A percentile compares a stretch with the other conserved stretches of the same genome.
Evolutionary conservation across 176 grass and related monocot species (phyloP).

Genomic region (Raddia distichophylla): DNA sequence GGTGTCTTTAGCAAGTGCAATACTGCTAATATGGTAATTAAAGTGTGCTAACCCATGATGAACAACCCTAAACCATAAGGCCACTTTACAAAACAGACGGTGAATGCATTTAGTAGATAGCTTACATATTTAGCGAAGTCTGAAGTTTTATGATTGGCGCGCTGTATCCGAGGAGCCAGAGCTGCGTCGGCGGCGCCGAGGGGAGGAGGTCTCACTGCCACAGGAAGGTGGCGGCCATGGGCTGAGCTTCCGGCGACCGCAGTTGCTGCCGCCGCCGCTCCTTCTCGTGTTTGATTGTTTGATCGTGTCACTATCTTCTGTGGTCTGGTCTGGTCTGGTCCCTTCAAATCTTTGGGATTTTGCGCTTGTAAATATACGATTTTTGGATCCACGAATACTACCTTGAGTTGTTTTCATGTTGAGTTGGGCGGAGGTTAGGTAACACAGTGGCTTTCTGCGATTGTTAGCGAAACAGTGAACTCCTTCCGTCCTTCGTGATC

Average conservation of each 20-base stretch:
- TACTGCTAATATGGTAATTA: no score
- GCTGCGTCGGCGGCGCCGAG: conserved; percentile 33
- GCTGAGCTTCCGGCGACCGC: conserved; percentile 18
- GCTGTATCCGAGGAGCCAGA: conserved; percentile 41
- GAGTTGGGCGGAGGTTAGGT: not conserved
- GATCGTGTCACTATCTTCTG: not conserved
- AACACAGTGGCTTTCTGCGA: not conserved
- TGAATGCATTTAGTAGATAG: no score
- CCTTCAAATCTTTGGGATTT: not conserved
- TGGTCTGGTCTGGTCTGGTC: not conserved
- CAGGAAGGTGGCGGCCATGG: conserved; percentile 5
- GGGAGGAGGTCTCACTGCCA: conserved; percentile 29
- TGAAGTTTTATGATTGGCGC: not conserved
- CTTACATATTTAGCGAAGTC: no score
- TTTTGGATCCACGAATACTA: conserved; percentile 1
- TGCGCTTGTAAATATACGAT: conserved; percentile 24
- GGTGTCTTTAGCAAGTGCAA: no score
- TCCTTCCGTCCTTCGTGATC: not conserved
- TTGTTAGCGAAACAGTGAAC: not conserved
- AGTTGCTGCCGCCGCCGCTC: not conserved
- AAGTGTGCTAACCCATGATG: no score
- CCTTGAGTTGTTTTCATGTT: not conserved
- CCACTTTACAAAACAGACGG: no score
- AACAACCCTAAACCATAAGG: no score
- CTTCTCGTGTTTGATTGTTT: not conserved